Conservation (phyloP, 352 stramenopile species). For the Plasmopara muralis region DNA sequence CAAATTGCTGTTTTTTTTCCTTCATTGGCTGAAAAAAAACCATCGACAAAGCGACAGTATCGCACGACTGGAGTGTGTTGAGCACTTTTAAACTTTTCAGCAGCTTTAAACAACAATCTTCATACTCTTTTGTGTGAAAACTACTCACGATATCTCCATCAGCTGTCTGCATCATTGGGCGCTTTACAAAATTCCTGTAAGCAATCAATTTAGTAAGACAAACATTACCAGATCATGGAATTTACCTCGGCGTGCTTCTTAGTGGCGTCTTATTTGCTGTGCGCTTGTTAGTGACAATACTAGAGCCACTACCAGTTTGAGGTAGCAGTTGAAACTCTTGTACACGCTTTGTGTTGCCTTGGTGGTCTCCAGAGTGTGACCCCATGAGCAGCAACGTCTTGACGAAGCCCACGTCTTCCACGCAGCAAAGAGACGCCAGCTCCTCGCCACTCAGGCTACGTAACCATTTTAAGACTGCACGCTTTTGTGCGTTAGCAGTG, state of each 20-base stretch:
- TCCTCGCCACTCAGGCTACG: conserved; percentile 30
- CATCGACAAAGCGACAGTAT: conserved; percentile 51
- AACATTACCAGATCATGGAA: background rate
- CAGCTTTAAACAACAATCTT: conserved; percentile 32
- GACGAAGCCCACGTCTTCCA: conserved; percentile 65
- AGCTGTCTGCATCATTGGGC: conserved; percentile 33
- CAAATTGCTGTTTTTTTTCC: conserved; percentile 2
- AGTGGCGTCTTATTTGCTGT: conserved; percentile 5
- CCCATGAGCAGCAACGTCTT: conserved; percentile 76
- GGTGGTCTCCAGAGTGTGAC: conserved; percentile 12
- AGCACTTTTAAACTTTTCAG: conserved; percentile 36
- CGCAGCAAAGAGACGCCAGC: conserved; percentile 51
- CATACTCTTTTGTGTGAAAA: conserved; percentile 47
- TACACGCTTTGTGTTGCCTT: conserved; percentile 10
- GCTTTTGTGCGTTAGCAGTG: conserved; percentile 23
- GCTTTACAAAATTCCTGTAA: conserved; percentile 50
- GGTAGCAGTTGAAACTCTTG: conserved; percentile 57
- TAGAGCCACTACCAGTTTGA: background rate
- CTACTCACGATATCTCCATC: conserved; percentile 48
- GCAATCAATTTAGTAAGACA: conserved; percentile 3
- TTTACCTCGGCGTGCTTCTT: conserved; percentile 16
- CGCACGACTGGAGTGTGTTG: conserved; percentile 64
- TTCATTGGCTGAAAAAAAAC: conserved; percentile 21
- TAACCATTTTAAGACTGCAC: conserved; percentile 47
- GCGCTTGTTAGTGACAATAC: conserved; percentile 8